Conservation (phyloP, 805 yeast species). For the Wickerhamiella azyma region DNA sequence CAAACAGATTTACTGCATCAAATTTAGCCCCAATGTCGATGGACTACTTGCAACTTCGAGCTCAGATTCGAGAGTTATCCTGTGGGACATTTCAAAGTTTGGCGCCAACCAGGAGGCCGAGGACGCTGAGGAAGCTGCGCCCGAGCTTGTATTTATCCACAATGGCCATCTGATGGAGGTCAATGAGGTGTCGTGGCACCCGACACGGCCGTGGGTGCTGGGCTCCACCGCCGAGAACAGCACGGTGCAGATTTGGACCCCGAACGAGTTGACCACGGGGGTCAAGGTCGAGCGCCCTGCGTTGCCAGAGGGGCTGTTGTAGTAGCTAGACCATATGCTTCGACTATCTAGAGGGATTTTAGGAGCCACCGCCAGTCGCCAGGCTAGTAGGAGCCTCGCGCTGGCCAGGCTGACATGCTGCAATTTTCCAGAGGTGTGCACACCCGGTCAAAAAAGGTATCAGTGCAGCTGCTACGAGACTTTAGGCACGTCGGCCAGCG, state of each 20-base stretch:
- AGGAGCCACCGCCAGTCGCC: too few relatives aligned
- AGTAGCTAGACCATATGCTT: not conserved
- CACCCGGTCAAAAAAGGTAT: conserved; percentile 27
- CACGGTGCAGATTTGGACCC: conserved; percentile 61
- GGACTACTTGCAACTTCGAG: conserved; percentile 56
- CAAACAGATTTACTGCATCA: conserved; percentile 53
- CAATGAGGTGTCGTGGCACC: conserved; percentile 53
- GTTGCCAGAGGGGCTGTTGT: conserved; percentile 2
- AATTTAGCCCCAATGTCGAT: conserved; percentile 66
- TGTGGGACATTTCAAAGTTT: conserved; percentile 69
- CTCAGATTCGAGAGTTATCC: conserved; percentile 58
- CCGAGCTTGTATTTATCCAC: conserved; percentile 81
- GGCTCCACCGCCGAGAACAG: conserved; percentile 62
- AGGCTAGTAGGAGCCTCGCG: too few relatives aligned
- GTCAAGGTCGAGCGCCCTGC: not conserved
- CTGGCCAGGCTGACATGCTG: conserved; percentile 1
- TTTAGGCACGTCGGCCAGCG: conserved; percentile 46
- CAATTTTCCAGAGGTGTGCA: conserved; percentile 12
- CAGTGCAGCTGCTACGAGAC: conserved; percentile 64
- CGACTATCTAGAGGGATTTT: too few relatives aligned
- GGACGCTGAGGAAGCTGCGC: conserved; percentile 83
- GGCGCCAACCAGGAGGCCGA: conserved; percentile 80
- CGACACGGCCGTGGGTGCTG: conserved; percentile 38
- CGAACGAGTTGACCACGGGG: conserved; percentile 29
- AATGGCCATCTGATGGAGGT: conserved; percentile 53